Conservation (phyloP, 345 rosid genomes). For the Salix caprea region DNA sequence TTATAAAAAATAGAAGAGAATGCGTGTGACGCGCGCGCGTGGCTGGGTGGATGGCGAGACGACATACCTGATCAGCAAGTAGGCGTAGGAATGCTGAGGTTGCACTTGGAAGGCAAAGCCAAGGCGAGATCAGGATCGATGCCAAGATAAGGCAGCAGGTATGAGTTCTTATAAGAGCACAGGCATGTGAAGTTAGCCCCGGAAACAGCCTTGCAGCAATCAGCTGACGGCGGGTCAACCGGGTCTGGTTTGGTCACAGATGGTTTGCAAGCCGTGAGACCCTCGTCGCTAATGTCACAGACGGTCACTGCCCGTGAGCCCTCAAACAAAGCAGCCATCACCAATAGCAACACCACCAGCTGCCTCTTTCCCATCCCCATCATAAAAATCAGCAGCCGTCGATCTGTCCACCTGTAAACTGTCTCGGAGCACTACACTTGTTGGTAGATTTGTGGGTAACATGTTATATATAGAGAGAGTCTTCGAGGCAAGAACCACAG, state of each 20-base stretch:
- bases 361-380: neutral
- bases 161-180: constrained; percentile 54
- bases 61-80: constrained; percentile 12
- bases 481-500: constrained; percentile 6
- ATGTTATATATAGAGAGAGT: constrained; percentile 8
- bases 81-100: constrained; percentile 26
- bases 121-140: constrained; percentile 64
- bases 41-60: too few relatives aligned
- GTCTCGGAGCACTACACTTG: neutral
- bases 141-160: constrained; percentile 49
- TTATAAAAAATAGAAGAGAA: too few relatives aligned
- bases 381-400: too few relatives aligned
- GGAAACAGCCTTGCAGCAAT: constrained; percentile 50
- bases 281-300: constrained; percentile 49
- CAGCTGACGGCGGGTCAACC: constrained; percentile 38
- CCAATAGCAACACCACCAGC: constrained; percentile 7
- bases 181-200: constrained; percentile 56
- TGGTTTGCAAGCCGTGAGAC: constrained; percentile 53
- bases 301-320: constrained; percentile 29
- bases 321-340: constrained; percentile 4
- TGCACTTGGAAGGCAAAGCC: constrained; percentile 51
- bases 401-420: too few relatives aligned
- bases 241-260: constrained; percentile 51
- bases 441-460: neutral
- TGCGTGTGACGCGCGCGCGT: neutral